Conservation (phyloP, 208 protist species). For the Kentomonas sorsogonicus region DNA sequence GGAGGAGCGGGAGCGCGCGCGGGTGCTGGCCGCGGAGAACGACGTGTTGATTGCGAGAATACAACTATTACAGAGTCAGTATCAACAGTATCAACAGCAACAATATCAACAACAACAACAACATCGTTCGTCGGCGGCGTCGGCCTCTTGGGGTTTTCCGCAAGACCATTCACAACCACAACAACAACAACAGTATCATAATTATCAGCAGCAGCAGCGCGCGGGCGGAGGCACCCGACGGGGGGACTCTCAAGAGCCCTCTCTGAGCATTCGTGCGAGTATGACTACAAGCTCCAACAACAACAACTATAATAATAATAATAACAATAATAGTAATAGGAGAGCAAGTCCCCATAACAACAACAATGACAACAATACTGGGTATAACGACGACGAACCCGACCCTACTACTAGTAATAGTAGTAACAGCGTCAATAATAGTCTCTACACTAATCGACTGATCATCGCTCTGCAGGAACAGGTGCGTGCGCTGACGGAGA, state of each 20-base stretch:
- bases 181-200: background rate
- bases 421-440: no score
- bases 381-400: no score
- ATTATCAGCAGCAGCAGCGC: background rate
- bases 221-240: background rate
- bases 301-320: background rate
- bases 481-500: no score
- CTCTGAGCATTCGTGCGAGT: background rate
- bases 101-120: background rate
- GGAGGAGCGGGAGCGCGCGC: background rate
- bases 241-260: background rate
- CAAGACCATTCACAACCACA: background rate
- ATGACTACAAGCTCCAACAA: background rate
- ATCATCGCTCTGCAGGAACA: no score
- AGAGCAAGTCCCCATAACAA: no score
- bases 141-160: no score
- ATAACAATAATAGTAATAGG: background rate
- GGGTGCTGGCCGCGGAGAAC: background rate
- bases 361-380: no score
- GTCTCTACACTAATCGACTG: no score
- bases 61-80: background rate
- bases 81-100: background rate
- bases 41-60: background rate
- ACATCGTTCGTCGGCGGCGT: no score
- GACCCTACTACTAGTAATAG: no score